These are phyloP conservation scores for Purpureocillium takamizusanense DNA, from an alignment of 2,329 filamentous ascomycete species.

Conservation along the genomic window DNA sequence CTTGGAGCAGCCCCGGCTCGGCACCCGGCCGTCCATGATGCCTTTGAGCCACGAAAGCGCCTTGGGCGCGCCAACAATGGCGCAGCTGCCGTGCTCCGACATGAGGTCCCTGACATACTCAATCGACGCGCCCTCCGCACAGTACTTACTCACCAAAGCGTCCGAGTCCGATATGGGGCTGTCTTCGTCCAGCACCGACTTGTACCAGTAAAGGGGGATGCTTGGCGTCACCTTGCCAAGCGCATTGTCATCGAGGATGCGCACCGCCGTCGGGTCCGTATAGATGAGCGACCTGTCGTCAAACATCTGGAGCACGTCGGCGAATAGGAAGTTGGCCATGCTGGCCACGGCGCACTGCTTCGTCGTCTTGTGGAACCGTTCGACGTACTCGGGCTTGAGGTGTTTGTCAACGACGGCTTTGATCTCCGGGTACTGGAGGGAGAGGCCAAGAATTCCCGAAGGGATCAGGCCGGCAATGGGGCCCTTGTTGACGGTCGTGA, in stretches of 20 bases:
- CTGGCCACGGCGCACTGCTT: constrained; percentile 16
- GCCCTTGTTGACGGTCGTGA: constrained; percentile 8
- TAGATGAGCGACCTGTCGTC: constrained; percentile 20
- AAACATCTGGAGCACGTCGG: constrained; percentile 32
- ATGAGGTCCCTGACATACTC: constrained; percentile 32
- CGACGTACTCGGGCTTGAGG: constrained; percentile 8
- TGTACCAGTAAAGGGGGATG: constrained; percentile 41
- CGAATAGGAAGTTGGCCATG: constrained; percentile 15
- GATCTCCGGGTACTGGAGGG: constrained; percentile 12
- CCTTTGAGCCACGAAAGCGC: constrained; percentile 10
- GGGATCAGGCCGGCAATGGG: constrained; percentile 11
- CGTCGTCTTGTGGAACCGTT: constrained; percentile 18
- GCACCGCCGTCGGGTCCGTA: constrained; percentile 11
- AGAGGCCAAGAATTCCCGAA: constrained; percentile 11
- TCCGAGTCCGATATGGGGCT: constrained; percentile 35
- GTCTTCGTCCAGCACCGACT: constrained; percentile 36
- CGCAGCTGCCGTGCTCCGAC: constrained; percentile 25
- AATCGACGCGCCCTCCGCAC: constrained; percentile 28
- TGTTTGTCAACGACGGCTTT: constrained; percentile 6
- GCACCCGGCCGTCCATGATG: constrained; percentile 5
- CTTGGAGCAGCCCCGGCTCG: too few relatives aligned
- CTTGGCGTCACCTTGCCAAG: constrained; percentile 29
- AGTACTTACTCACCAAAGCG: constrained; percentile 29
- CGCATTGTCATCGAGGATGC: constrained; percentile 17
- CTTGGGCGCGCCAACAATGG: constrained; percentile 7